Base-by-base conservation (phyloP, 768 basidiomycete species). In the Hebeloma cylindrosporum region DNA sequence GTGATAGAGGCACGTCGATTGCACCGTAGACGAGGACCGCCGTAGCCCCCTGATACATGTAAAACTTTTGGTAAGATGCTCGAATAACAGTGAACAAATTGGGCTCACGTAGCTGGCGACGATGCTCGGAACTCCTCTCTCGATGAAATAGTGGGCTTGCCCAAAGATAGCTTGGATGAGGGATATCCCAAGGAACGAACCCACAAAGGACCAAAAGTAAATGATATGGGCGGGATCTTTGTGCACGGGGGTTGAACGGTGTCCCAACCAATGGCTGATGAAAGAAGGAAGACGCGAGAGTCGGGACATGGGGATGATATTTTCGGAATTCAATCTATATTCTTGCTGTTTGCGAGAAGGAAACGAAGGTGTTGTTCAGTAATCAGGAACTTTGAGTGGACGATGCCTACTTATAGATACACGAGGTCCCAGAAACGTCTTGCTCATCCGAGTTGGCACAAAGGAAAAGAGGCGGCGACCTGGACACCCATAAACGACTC, bases 1-100 rank as follows among this genome's bases (percentile, higher is more conserved):
- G 79, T 0, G 75, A 73, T 28, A 80, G 56, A 5, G 78, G 78
- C 4, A 68, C 64, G 16, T 81, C 77, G 37, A 80, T 68, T 2
- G 72, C 67, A 13, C 75, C 78, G 46, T 78, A 80, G 22, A 77
- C 69, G 32, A 82, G 65, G 7, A 79, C 73, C 5, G 79, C 79
- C 8, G 74, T 74, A 17, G 78, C 78, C 16, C 75, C 79, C 80
- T 80, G n/a, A 22, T 9, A 17, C 13, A 30, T 17, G 8, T 13
- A 2, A 8, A 35, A 21, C 37, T 20, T 6, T 21, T 16, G 5
- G 13, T 18, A 21, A 1, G 16, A 16, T 36, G 5, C 4, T 14
- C 40, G 8, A 40, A 11, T 13, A 3, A 8, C 18, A 31, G 23
- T 16, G 39, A 22, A 6, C 16, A 32, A 18, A 31, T 5, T 26